These are phyloP conservation scores for Metschnikowia bowlesiae DNA, from an alignment of 805 yeast genomes.

Conservation along the genomic window DNA sequence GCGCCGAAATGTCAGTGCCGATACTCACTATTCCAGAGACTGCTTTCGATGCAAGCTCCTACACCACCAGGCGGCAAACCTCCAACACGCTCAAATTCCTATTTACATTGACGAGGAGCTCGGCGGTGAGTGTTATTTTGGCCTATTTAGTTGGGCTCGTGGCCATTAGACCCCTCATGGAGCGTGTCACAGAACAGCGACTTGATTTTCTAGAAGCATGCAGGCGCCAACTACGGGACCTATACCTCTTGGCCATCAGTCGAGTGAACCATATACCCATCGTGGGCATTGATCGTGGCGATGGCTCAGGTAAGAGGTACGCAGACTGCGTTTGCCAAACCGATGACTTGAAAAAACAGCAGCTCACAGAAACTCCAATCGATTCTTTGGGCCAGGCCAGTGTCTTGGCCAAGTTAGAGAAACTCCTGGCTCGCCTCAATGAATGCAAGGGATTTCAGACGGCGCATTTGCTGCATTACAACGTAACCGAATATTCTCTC, in stretches of 20 bases:
- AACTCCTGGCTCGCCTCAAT: slow-evolving; percentile 19
- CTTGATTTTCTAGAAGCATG: slow-evolving; percentile 32
- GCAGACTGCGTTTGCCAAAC: slow-evolving; percentile 40
- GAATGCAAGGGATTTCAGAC: slow-evolving; percentile 26
- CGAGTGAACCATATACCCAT: slow-evolving; percentile 37
- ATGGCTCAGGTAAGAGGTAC: slow-evolving; percentile 27
- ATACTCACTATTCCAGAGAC: slow-evolving; percentile 38
- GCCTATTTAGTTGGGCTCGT: slow-evolving; percentile 31
- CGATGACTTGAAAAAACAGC: slow-evolving; percentile 20
- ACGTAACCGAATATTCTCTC: slow-evolving; percentile 23
- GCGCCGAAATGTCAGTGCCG: slow-evolving; percentile 22
- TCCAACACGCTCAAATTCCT: slow-evolving; percentile 26
- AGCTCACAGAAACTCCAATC: slow-evolving; percentile 11
- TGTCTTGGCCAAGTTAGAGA: slow-evolving; percentile 21
- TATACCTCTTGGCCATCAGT: slow-evolving; percentile 30
- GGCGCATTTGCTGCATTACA: slow-evolving; percentile 31
- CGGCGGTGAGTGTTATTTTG: slow-evolving; percentile 27
- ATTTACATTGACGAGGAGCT: slow-evolving; percentile 30
- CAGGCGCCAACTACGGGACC: slow-evolving; percentile 30
- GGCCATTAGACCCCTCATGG: slow-evolving; percentile 33
- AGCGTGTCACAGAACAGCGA: slow-evolving; percentile 24
- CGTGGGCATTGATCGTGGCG: slow-evolving; percentile 28
- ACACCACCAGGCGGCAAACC: slow-evolving; percentile 15
- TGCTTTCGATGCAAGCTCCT: slow-evolving; percentile 32
- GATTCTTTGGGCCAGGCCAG: slow-evolving; percentile 26